phyloP scores from a whole-genome alignment of 345 rosid genomes.

The Pugionium cornutum region DNA sequence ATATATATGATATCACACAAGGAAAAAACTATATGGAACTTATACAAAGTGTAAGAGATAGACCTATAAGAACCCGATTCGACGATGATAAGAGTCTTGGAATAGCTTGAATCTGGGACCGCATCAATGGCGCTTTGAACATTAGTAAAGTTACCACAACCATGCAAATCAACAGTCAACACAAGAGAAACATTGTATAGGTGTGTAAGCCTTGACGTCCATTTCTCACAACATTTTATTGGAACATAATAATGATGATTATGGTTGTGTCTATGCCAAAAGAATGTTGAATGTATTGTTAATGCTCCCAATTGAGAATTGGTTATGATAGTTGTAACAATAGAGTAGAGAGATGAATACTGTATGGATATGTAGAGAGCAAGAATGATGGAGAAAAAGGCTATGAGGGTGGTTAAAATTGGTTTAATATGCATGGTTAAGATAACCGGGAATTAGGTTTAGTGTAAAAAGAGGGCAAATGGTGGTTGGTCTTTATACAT shows the following conservation, averaged over 20 bases:
- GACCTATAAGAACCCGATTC: conserved; percentile 50
- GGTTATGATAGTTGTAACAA: conserved; percentile 23
- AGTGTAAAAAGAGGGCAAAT: conserved; percentile 3
- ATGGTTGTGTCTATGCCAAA: conserved; percentile 23
- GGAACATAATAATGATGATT: conserved; percentile 37
- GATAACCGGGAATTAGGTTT: background rate
- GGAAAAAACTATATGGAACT: too few relatives aligned
- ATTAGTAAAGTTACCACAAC: conserved; percentile 69
- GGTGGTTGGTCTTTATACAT: conserved; percentile 23
- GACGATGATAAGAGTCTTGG: conserved; percentile 59
- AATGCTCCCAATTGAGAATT: conserved; percentile 27
- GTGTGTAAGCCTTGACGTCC: conserved; percentile 46
- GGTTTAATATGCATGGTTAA: conserved; percentile 31
- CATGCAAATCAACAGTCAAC: conserved; percentile 59
- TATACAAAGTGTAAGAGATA: too few relatives aligned
- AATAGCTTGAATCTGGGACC: conserved; percentile 57
- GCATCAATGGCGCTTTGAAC: conserved; percentile 72
- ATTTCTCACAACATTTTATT: conserved; percentile 31
- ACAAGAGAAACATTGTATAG: conserved; percentile 46
- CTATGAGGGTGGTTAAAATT: conserved; percentile 12
- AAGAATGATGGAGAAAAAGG: conserved; percentile 20
- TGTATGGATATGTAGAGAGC: conserved; percentile 5
- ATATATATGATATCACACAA: too few relatives aligned
- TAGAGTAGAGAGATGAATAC: conserved; percentile 1
- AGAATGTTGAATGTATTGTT: conserved; percentile 28